These are phyloP conservation scores for Colletotrichum sp. DNA, from an alignment of 2,329 filamentous ascomycete species.

Conservation along the genomic window DNA sequence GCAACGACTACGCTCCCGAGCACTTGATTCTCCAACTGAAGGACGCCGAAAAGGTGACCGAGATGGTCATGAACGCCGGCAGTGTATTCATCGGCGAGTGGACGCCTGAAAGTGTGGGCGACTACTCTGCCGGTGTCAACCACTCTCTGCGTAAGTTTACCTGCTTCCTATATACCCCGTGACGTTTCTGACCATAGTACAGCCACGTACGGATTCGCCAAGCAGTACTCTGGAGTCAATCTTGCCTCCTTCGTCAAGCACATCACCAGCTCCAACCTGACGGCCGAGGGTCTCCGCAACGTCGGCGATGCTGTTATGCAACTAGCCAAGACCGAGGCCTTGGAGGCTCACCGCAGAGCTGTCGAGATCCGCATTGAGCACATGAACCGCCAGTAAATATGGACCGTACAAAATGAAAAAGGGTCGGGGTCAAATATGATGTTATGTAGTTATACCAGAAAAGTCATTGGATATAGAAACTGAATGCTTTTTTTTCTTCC, in stretches of 20 bases:
- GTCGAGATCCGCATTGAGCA: slow-evolving; percentile 79
- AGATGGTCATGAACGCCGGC: slow-evolving; percentile 87
- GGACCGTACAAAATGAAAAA: background rate
- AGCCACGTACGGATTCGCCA: slow-evolving; percentile 98
- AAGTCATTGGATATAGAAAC: background rate
- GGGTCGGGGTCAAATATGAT: background rate
- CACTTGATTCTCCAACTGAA: slow-evolving; percentile 91
- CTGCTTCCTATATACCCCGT: background rate
- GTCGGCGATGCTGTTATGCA: slow-evolving; percentile 93
- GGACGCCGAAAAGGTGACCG: slow-evolving; percentile 75
- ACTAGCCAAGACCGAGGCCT: slow-evolving; percentile 88
- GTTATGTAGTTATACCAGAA: slow-evolving; percentile 17
- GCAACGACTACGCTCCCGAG: slow-evolving; percentile 95
- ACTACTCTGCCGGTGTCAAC: slow-evolving; percentile 98
- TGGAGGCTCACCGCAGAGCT: slow-evolving; percentile 91
- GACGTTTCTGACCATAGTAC: background rate
- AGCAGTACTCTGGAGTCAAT: slow-evolving; percentile 98
- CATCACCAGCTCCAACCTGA: slow-evolving; percentile 93
- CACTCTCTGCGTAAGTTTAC: slow-evolving; percentile 86
- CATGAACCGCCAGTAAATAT: slow-evolving; percentile 34
- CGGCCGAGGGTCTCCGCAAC: slow-evolving; percentile 81
- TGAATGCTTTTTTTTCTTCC: background rate
- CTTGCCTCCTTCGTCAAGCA: slow-evolving; percentile 96
- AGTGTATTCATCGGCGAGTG: slow-evolving; percentile 95
- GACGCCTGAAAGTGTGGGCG: slow-evolving; percentile 97